Evolutionary conservation across 1,284 basidiomycete species (phyloP).

Genomic region (Cutaneotrichosporon cutaneum): DNA sequence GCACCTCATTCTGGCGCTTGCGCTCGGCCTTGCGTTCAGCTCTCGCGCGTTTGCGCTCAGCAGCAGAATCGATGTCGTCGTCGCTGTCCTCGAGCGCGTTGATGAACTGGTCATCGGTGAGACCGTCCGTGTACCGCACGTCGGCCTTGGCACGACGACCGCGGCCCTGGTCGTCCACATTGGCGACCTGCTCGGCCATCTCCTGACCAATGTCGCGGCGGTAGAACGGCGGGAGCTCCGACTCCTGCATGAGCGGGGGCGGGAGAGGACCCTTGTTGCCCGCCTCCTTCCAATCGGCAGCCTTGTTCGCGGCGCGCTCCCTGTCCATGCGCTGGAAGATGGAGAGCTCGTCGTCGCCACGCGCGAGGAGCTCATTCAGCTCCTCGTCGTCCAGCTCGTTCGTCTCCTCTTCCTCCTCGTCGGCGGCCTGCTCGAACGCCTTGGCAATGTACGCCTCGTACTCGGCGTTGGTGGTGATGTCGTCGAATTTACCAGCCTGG

Average conservation of each 20-base stretch:
- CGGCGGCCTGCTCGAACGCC: conserved; percentile 58
- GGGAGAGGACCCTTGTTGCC: conserved; percentile 80
- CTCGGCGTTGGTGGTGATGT: conserved; percentile 96
- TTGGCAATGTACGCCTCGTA: conserved; percentile 91
- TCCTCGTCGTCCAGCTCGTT: conserved; percentile 98
- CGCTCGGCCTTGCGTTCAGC: conserved; percentile 40
- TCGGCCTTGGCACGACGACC: conserved; percentile 79
- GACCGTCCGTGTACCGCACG: conserved; percentile 91
- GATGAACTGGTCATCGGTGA: conserved; percentile 92
- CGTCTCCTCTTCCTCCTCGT: conserved; percentile 87
- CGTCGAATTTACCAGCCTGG: conserved; percentile 98
- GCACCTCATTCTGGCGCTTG: conserved; percentile 43
- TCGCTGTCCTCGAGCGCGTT: conserved; percentile 80
- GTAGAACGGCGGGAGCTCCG: conserved; percentile 91
- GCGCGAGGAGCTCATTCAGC: conserved; percentile 88
- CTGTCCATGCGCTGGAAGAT: conserved; percentile 84
- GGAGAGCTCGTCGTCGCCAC: conserved; percentile 73
- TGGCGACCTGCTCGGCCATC: conserved; percentile 50
- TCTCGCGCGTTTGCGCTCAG: conserved; percentile 40
- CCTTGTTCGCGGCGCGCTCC: conserved; percentile 70
- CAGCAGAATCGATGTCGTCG: conserved; percentile 67
- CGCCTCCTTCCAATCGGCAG: conserved; percentile 68
- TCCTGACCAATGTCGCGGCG: conserved; percentile 59
- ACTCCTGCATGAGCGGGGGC: conserved; percentile 75
- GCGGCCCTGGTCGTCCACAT: conserved; percentile 71